Percentiles rank a stretch among this genome's conserved stretches.
Conservation (phyloP, 768 basidiomycete species). For the Agaricus blazei region DNA sequence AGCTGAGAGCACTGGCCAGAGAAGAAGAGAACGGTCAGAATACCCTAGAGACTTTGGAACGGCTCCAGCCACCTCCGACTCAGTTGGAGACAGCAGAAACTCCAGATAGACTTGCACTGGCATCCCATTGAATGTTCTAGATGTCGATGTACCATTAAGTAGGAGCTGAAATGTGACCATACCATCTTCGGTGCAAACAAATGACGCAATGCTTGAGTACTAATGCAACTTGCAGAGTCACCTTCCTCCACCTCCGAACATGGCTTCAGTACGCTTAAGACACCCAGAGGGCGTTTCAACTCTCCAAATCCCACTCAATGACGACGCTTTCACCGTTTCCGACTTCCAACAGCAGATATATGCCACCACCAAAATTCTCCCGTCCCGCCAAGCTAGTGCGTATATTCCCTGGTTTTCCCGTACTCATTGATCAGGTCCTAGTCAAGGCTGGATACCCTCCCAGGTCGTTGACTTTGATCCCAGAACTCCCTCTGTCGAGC, state of each 20-base stretch:
- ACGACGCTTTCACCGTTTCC: slow-evolving; percentile 52
- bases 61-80: not conserved
- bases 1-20: slow-evolving; percentile 50
- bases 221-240: not conserved
- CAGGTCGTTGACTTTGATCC: slow-evolving; percentile 59
- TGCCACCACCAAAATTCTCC: slow-evolving; percentile 59
- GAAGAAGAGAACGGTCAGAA: slow-evolving; percentile 23
- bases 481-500: slow-evolving; percentile 69
- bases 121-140: not conserved
- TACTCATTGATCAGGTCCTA: slow-evolving; percentile 20
- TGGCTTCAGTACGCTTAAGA: slow-evolving; percentile 75
- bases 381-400: slow-evolving; percentile 76
- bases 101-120: not conserved
- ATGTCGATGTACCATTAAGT: not conserved
- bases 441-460: slow-evolving; percentile 89
- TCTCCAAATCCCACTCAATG: slow-evolving; percentile 59
- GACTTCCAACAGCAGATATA: slow-evolving; percentile 75
- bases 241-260: slow-evolving; percentile 18
- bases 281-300: slow-evolving; percentile 83
- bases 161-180: not conserved
- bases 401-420: slow-evolving; percentile 12
- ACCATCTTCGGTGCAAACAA: not conserved
- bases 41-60: slow-evolving; percentile 7
- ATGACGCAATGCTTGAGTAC: not conserved
- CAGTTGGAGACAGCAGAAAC: not conserved